Conservation (phyloP, 1,139 yeast species). For the Eremothecium coryli region DNA sequence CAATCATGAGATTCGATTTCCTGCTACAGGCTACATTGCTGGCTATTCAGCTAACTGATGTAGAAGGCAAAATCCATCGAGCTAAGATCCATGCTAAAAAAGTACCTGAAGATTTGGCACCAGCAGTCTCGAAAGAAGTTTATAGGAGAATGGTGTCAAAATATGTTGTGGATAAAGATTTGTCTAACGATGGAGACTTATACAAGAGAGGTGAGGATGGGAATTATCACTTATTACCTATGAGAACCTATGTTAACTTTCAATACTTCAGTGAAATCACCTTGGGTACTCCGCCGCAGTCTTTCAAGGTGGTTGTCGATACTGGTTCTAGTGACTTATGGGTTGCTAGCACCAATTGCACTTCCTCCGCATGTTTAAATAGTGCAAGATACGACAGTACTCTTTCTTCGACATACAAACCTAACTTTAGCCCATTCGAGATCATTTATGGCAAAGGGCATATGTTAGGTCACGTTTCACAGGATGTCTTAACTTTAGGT, state of each 20-base stretch:
- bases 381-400: slow-evolving; percentile 85
- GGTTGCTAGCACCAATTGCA: slow-evolving; percentile 86
- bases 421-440: slow-evolving; percentile 75
- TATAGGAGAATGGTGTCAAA: no score
- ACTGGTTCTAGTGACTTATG: slow-evolving; percentile 95
- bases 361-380: slow-evolving; percentile 88
- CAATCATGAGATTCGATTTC: no score
- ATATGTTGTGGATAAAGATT: no score
- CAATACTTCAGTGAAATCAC: slow-evolving; percentile 88
- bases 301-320: slow-evolving; percentile 82
- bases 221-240: background rate
- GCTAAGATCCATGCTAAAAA: no score
- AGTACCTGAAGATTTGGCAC: no score
- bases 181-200: no score
- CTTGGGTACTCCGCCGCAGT: slow-evolving; percentile 87
- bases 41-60: no score
- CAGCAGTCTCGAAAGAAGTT: no score
- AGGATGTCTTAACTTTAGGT: slow-evolving; percentile 72
- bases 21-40: no score
- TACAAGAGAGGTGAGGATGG: no score
- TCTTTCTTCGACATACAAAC: slow-evolving; percentile 67
- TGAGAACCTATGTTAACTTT: slow-evolving; percentile 72
- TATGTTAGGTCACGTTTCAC: slow-evolving; percentile 82
- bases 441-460: slow-evolving; percentile 91
- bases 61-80: no score